Percentiles rank a stretch among this genome's conserved stretches.
phyloP scores from a whole-genome alignment of 2,329 filamentous ascomycete genomes.

The Pseudogymnoascus sp. region DNA sequence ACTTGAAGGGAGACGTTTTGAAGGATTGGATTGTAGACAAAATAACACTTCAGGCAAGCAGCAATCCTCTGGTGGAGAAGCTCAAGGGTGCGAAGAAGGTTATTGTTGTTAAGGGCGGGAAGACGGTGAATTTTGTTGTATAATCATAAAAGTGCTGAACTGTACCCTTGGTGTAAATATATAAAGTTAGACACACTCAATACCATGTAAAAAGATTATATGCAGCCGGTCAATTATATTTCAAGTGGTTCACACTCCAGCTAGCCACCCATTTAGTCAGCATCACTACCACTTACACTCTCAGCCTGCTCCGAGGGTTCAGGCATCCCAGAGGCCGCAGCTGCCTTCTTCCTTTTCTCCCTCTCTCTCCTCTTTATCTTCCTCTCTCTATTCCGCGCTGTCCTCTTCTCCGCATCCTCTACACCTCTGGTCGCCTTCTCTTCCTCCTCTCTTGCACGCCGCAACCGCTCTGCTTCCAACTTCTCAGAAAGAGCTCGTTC shows the following conservation, averaged over 20 bases:
- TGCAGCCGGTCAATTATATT: not conserved
- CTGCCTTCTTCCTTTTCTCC: conserved; percentile 10
- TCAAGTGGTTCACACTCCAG: not conserved
- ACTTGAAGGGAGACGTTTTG: conserved; percentile 36
- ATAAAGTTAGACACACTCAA: not conserved
- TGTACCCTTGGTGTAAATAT: not conserved
- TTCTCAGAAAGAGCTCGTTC: conserved; percentile 36
- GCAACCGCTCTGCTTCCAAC: conserved; percentile 25
- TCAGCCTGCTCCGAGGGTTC: not conserved
- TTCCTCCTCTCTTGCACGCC: conserved; percentile 29
- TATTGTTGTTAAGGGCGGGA: conserved; percentile 58
- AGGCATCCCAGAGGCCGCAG: not conserved
- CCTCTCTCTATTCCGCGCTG: conserved; percentile 47
- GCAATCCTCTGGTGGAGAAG: conserved; percentile 32
- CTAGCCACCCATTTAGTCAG: not conserved
- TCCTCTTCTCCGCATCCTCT: conserved; percentile 51
- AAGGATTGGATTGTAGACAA: conserved; percentile 52
- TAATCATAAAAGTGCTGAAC: not conserved
- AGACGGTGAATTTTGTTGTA: conserved; percentile 66
- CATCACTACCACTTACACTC: not conserved
- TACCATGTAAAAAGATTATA: not conserved
- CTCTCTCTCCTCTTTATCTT: conserved; percentile 45
- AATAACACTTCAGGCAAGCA: conserved; percentile 46
- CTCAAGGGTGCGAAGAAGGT: conserved; percentile 50
- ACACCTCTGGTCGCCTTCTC: conserved; percentile 43